Evolutionary conservation across 495 filamentous ascomycete species (phyloP).

Genomic region (Niebla homalea): DNA sequence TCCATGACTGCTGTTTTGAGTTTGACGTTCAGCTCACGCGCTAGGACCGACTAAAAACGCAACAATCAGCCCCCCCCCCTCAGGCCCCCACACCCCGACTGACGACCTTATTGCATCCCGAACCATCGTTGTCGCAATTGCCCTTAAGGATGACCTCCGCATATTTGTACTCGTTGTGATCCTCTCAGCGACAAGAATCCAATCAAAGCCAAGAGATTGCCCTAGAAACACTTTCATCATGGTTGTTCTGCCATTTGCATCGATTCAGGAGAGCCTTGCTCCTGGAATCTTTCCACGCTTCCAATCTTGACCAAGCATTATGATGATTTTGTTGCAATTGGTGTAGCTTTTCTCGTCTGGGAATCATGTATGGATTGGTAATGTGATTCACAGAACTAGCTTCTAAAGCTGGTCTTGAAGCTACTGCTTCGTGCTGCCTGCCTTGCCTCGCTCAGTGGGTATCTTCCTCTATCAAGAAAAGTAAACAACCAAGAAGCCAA

Average conservation of each 20-base stretch:
- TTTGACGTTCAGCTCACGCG: not conserved
- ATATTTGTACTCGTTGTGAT: slow-evolving; percentile 27
- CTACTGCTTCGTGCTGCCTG: not conserved
- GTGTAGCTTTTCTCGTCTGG: too few relatives aligned
- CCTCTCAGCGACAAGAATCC: not conserved
- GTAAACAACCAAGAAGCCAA: slow-evolving; percentile 89
- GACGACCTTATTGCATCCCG: not conserved
- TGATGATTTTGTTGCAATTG: too few relatives aligned
- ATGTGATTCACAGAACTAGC: too few relatives aligned
- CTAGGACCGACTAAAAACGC: not conserved
- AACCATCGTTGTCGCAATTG: not conserved
- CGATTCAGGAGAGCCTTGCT: too few relatives aligned
- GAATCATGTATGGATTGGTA: too few relatives aligned
- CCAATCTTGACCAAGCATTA: too few relatives aligned
- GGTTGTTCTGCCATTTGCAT: too few relatives aligned
- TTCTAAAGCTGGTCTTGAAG: too few relatives aligned
- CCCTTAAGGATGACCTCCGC: slow-evolving; percentile 4
- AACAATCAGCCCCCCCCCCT: not conserved
- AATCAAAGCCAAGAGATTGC: too few relatives aligned
- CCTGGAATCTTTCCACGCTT: too few relatives aligned
- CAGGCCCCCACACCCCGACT: too few relatives aligned
- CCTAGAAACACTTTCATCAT: too few relatives aligned
- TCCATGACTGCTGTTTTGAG: not conserved
- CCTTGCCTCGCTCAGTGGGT: slow-evolving; percentile 6
- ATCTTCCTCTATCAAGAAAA: slow-evolving; percentile 48